Evolutionary conservation across 352 stramenopile species (phyloP).

Genomic region (Peronospora belbahrii): DNA sequence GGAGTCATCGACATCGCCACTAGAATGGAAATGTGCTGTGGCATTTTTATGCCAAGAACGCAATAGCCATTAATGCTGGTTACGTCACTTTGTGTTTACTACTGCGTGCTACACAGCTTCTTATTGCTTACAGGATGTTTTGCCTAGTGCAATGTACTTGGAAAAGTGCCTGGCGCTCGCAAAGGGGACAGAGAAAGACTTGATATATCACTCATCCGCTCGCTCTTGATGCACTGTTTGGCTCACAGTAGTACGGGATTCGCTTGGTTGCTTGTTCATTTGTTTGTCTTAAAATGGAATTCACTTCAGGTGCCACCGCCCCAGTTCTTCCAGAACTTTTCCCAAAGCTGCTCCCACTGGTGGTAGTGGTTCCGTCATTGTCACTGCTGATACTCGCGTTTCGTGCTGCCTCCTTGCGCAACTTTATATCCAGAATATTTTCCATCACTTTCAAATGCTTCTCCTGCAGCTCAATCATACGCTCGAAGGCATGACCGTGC

Average conservation of each 20-base stretch:
- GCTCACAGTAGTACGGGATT: background rate
- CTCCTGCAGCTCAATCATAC: conserved; percentile 58
- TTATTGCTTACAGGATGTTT: background rate
- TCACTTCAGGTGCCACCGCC: background rate
- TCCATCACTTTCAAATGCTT: conserved; percentile 63
- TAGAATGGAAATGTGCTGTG: conserved; percentile 1
- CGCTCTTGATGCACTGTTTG: conserved; percentile 4
- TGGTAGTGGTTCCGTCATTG: conserved; percentile 5
- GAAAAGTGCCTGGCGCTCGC: conserved; percentile 5
- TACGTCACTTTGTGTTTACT: background rate
- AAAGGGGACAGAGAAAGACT: conserved; percentile 7
- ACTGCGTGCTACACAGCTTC: background rate
- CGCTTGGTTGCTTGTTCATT: background rate
- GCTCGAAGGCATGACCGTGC: conserved; percentile 33
- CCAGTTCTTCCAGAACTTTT: background rate
- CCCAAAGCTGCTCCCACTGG: conserved; percentile 5
- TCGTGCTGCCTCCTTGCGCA: conserved; percentile 26
- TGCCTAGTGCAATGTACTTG: conserved; percentile 1
- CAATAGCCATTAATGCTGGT: background rate
- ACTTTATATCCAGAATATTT: conserved; percentile 43
- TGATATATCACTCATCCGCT: conserved; percentile 23
- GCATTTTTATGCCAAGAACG: background rate
- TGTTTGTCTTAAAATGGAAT: background rate
- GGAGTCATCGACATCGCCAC: conserved; percentile 38
- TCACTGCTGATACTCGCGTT: conserved; percentile 6